Percentiles rank a stretch among this genome's conserved stretches.
These are phyloP conservation scores for Nyssa sinensis DNA, from an alignment of 148 eudicot species.

Conservation along the genomic window DNA sequence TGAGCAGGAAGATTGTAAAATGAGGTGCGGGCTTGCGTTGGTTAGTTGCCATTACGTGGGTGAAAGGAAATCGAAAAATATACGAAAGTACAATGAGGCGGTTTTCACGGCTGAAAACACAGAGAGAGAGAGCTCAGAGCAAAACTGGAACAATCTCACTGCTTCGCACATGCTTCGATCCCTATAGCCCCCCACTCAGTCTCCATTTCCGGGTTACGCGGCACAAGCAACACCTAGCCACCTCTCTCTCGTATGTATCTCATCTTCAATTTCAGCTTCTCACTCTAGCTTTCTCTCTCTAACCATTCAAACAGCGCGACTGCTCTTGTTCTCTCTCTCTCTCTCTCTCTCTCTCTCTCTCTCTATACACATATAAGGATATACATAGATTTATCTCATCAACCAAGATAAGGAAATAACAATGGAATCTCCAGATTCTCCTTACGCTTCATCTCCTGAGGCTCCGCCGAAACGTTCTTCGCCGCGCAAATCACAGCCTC, in stretches of 20 bases:
- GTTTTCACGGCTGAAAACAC: neutral
- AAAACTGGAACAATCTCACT: conserved; percentile 7
- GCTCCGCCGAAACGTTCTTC: conserved; percentile 35
- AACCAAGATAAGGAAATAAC: neutral
- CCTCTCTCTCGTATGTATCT: neutral
- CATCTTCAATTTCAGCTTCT: neutral
- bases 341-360: neutral
- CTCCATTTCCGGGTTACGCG: neutral
- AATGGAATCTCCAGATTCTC: conserved; percentile 57
- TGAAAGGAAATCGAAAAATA: neutral
- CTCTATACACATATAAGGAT: neutral
- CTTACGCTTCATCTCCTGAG: conserved; percentile 49
- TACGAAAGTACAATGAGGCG: neutral
- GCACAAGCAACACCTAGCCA: neutral
- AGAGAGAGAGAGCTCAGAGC: neutral
- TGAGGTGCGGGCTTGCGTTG: neutral
- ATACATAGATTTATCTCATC: neutral
- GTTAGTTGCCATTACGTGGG: neutral
- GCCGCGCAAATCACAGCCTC: conserved; percentile 30
- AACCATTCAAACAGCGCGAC: neutral
- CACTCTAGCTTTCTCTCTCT: neutral
- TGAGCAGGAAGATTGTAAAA: no score
- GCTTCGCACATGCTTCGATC: conserved; percentile 5
- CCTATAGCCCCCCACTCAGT: neutral
- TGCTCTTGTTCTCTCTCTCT: neutral